Percentiles rank a stretch among this genome's conserved stretches.
Conservation (phyloP, 768 basidiomycete species). For the Tricholoma bakamatsutake region DNA sequence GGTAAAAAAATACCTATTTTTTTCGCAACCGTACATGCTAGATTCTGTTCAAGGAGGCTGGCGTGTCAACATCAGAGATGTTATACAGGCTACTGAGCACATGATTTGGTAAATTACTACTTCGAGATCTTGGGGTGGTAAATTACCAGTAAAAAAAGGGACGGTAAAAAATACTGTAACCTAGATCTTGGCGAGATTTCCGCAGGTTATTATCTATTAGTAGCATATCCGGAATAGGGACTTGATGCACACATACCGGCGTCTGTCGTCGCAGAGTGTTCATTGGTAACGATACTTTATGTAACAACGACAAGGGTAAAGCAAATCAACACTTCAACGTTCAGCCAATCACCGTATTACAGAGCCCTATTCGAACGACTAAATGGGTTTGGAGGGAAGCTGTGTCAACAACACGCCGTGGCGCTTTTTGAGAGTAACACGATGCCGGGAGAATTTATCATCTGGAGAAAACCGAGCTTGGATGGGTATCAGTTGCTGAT, state of each 20-base stretch:
- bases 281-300: not conserved
- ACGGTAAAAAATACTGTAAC: no score
- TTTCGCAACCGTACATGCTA: no score
- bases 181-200: not conserved
- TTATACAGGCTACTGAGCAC: no score
- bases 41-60: no score
- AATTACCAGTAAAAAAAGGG: no score
- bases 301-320: not conserved
- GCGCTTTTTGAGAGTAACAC: constrained; percentile 95
- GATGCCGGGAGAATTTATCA: constrained; percentile 97
- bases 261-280: not conserved
- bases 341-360: not conserved
- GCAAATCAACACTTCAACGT: not conserved
- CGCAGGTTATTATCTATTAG: no score
- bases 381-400: constrained; percentile 84
- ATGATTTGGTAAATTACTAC: no score
- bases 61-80: no score
- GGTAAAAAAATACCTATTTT: no score
- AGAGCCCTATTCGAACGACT: constrained; percentile 17
- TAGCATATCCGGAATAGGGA: no score
- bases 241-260: no score
- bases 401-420: constrained; percentile 87
- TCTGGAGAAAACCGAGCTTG: constrained; percentile 98
- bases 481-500: not conserved
- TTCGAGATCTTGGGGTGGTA: no score